Conservation (phyloP, 2,329 filamentous ascomycete species). For the Trichoderma asperellum region DNA sequence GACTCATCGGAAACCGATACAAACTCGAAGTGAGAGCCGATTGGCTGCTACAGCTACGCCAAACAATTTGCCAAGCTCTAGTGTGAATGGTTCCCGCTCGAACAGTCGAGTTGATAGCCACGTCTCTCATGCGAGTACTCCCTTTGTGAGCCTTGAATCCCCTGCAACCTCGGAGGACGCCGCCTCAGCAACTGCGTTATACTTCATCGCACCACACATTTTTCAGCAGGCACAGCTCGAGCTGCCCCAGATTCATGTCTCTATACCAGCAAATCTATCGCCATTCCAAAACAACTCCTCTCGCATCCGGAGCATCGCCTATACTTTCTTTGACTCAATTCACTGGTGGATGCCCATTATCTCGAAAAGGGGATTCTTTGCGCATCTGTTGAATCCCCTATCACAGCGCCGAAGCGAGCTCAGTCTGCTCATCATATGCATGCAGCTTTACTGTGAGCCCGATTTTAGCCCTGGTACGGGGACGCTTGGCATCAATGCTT, state of each 20-base stretch:
- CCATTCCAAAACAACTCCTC: conserved; percentile 4
- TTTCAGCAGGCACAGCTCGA: conserved; percentile 9
- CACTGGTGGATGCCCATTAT: conserved; percentile 13
- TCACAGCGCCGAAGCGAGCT: conserved; percentile 3
- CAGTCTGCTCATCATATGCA: conserved; percentile 5
- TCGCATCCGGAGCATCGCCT: conserved; percentile 4
- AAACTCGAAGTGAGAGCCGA: not conserved
- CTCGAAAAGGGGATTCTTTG: conserved; percentile 8
- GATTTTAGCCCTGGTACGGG: not conserved
- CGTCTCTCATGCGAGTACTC: not conserved
- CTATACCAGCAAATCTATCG: conserved; percentile 5
- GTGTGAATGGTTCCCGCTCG: not conserved
- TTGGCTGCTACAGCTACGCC: not conserved
- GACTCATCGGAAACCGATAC: not conserved
- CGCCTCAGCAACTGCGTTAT: not conserved
- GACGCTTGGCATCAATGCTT: not conserved
- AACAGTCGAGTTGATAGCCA: not conserved
- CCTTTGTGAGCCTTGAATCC: not conserved
- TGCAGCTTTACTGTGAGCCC: not conserved
- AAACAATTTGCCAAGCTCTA: conserved; percentile 1
- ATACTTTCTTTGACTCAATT: conserved; percentile 5
- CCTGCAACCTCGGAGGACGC: not conserved
- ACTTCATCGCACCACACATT: conserved; percentile 7
- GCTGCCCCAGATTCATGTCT: not conserved
- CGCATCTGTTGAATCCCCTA: not conserved